phyloP scores from a whole-genome alignment of 2,329 filamentous ascomycete genomes.

The Tolypocladium inflatum region DNA sequence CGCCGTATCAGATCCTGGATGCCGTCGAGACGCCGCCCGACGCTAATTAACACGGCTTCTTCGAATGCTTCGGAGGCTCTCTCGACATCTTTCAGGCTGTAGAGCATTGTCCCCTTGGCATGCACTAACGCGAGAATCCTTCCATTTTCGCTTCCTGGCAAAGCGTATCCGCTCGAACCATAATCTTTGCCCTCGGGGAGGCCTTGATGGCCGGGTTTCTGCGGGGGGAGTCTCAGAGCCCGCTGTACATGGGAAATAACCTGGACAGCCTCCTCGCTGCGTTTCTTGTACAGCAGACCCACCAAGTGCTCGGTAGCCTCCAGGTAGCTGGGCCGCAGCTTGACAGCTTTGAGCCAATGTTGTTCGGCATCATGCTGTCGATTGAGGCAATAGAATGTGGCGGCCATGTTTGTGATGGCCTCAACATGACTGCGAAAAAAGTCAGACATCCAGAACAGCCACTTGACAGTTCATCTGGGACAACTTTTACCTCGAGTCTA shows the following conservation, averaged over 20 bases:
- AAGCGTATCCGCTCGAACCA: conserved; percentile 57
- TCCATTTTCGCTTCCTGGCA: conserved; percentile 81
- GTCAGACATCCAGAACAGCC: conserved; percentile 18
- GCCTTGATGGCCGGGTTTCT: conserved; percentile 2
- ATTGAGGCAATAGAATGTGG: conserved; percentile 75
- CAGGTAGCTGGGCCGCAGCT: conserved; percentile 75
- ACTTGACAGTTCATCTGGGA: conserved; percentile 18
- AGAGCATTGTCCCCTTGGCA: conserved; percentile 97
- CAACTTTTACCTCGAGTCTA: conserved; percentile 44
- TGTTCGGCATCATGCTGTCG: conserved; percentile 75
- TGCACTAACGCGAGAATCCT: conserved; percentile 89
- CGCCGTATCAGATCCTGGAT: conserved; percentile 71
- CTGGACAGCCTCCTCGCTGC: conserved; percentile 74
- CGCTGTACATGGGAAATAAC: conserved; percentile 81
- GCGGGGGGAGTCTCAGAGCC: conserved; percentile 33
- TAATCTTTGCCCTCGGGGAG: conserved; percentile 15
- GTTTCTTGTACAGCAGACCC: conserved; percentile 74
- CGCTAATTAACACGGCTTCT: conserved; percentile 83
- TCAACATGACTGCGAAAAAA: conserved; percentile 63
- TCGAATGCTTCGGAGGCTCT: conserved; percentile 85
- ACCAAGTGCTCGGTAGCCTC: conserved; percentile 94
- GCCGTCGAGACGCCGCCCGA: conserved; percentile 58
- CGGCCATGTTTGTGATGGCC: conserved; percentile 86
- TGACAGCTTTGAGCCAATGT: conserved; percentile 79
- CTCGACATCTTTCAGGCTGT: conserved; percentile 73